Conservation (phyloP, 1,284 basidiomycete genomes). For the Apiotrichum sp. region DNA sequence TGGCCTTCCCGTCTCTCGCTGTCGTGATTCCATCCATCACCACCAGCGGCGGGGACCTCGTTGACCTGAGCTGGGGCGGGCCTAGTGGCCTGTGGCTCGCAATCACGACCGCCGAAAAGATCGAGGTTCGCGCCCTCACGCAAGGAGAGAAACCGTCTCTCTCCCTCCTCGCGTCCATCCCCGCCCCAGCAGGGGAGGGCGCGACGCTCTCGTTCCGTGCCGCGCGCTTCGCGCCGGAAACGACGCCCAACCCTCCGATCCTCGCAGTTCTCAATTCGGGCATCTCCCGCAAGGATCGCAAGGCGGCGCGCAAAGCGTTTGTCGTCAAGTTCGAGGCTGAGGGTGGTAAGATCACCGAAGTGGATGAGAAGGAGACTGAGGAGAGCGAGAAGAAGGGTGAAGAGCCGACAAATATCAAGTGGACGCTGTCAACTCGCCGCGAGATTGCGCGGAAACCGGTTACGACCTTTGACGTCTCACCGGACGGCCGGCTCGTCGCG, state of each 20-base stretch:
- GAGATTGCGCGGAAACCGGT: conserved; percentile 66
- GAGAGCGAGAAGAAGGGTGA: neutral
- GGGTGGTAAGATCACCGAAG: conserved; percentile 41
- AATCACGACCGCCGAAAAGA: conserved; percentile 31
- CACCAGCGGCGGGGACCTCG: conserved; percentile 32
- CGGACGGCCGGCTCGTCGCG: conserved; percentile 73
- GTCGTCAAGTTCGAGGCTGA: conserved; percentile 32
- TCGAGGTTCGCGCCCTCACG: conserved; percentile 26
- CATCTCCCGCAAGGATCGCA: conserved; percentile 19
- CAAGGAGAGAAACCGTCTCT: conserved; percentile 18
- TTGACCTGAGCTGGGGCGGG: conserved; percentile 43
- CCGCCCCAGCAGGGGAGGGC: conserved; percentile 35
- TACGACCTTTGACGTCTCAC: conserved; percentile 84
- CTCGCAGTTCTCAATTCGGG: conserved; percentile 64
- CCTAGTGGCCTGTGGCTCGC: conserved; percentile 33
- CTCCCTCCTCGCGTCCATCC: conserved; percentile 36
- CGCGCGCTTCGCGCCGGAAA: conserved; percentile 53
- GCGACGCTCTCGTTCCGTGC: conserved; percentile 61
- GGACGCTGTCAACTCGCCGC: conserved; percentile 45
- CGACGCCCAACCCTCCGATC: neutral
- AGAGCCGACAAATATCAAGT: conserved; percentile 20
- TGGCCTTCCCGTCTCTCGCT: conserved; percentile 61
- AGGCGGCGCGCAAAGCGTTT: conserved; percentile 33
- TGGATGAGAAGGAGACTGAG: conserved; percentile 13
- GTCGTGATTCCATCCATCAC: conserved; percentile 51